Evolutionary conservation across 331 rosid species (phyloP).

Genomic region (Malus hybrid): DNA sequence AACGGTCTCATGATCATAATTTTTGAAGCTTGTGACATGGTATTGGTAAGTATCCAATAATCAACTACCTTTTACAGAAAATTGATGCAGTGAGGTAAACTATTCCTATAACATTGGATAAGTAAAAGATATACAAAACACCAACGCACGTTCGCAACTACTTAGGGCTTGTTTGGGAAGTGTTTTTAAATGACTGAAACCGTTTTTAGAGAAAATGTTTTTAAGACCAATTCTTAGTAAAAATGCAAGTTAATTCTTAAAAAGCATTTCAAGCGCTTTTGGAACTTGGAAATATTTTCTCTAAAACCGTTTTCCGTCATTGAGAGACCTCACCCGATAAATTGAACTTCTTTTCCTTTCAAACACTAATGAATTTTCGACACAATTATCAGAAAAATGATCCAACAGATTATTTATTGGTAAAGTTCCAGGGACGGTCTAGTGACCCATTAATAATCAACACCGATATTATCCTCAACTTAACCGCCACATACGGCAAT

Average conservation of each 20-base stretch:
- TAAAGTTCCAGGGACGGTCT: too few species aligned
- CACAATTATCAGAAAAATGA: not conserved
- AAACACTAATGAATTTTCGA: not conserved
- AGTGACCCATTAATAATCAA: too few species aligned
- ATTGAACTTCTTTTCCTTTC: not conserved
- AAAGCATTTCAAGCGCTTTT: too few species aligned
- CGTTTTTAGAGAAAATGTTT: too few species aligned
- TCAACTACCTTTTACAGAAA: not conserved
- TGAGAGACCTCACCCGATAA: not conserved
- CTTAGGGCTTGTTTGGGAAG: too few species aligned
- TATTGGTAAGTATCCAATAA: not conserved
- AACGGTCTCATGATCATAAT: not conserved
- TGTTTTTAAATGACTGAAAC: too few species aligned
- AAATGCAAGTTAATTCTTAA: too few species aligned
- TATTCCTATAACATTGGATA: not conserved
- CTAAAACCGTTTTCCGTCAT: too few species aligned
- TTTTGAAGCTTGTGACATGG: not conserved
- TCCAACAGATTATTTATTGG: not conserved
- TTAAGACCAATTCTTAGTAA: too few species aligned
- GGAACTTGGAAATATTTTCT: too few species aligned
- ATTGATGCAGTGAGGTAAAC: not conserved
- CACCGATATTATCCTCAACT: too few species aligned
- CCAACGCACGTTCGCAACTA: too few species aligned
- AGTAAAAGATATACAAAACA: not conserved
- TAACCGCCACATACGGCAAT: not conserved